Conservation (phyloP, 805 yeast species). For the Candida nemodendra region DNA sequence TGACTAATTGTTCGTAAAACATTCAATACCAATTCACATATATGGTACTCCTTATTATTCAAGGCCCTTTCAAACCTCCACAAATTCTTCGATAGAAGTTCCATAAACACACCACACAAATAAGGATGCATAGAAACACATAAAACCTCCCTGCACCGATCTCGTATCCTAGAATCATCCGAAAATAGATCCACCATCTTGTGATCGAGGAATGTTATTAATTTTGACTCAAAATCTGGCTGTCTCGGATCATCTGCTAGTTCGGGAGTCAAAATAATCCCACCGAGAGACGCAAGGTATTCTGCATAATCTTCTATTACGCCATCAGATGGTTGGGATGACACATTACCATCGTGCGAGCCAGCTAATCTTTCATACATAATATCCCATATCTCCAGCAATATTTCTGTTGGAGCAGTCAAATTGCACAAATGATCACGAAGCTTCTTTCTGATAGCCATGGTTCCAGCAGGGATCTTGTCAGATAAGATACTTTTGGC, state of each 20-base stretch:
- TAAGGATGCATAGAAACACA: slow-evolving; percentile 48
- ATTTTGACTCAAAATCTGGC: slow-evolving; percentile 25
- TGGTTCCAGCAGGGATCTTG: slow-evolving; percentile 63
- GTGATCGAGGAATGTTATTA: slow-evolving; percentile 26
- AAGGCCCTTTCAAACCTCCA: slow-evolving; percentile 26
- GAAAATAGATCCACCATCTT: slow-evolving; percentile 27
- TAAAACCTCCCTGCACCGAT: slow-evolving; percentile 68
- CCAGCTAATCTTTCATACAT: slow-evolving; percentile 39
- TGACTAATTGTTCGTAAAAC: slow-evolving; percentile 29
- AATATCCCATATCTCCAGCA: slow-evolving; percentile 40
- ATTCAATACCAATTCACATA: slow-evolving; percentile 30
- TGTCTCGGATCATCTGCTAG: slow-evolving; percentile 27
- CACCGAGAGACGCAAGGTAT: slow-evolving; percentile 67
- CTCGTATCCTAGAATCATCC: slow-evolving; percentile 45
- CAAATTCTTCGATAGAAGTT: slow-evolving; percentile 20
- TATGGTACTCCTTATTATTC: slow-evolving; percentile 20
- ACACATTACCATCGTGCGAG: slow-evolving; percentile 4
- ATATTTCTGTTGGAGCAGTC: slow-evolving; percentile 37
- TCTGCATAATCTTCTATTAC: slow-evolving; percentile 58
- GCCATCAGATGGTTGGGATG: slow-evolving; percentile 13
- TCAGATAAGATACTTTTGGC: slow-evolving; percentile 50
- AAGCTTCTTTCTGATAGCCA: slow-evolving; percentile 69
- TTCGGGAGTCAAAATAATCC: slow-evolving; percentile 48
- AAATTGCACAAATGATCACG: slow-evolving; percentile 39
- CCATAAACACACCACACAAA: slow-evolving; percentile 25